Evolutionary conservation across 1,139 yeast genomes (phyloP), one percentile per base, ranked within the genome.

Genomic region (Casaregolazyma suthepensis): DNA sequence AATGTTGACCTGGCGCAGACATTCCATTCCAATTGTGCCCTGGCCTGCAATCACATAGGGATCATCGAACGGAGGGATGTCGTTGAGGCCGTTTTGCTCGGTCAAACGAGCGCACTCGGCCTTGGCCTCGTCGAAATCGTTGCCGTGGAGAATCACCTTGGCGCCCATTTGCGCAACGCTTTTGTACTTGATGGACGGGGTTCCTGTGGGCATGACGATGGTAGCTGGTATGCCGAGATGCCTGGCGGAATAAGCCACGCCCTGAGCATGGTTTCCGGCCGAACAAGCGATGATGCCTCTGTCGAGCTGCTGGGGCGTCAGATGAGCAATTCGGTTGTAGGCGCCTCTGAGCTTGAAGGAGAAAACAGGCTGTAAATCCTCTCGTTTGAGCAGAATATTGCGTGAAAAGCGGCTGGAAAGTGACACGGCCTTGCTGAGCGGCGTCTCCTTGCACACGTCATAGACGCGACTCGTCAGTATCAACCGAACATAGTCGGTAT

Each of bases 31-130:
- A 58, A 91, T 83, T 38, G 99, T 93, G 56, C 98, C 99, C 71
- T 93, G 99, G 35, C 99, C 99, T n/a, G 99, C 99, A 71, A 93
- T 89, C 59, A 94, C 97, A 63, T 85, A 89, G 1, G 99, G 99
- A 67, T 93, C 97, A 67, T 93, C 95, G 67, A 93, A 93, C 0
- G 99, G 99, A 12, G 99, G 99, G 47, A 93, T 87, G 63, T 90
- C 86, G 10, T 94, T 85, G 63, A 88, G 76, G 22, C 89, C 91
- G 57, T 89, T 80, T 63, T 83, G 80, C 26, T 74, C 72, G 40
- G 86, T 74, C 55, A 93, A 72, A 55, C 96, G 75, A 1, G 79
- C 78, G 71, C 99, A 93, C 69, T 93, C 98, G 20, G 76, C 80
- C 69, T 93, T 93, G 18, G 99, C 96, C 17, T 88, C 77, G 67